Base-by-base conservation (phyloP, 106 monocot genomes). In the Posidonia australis region DNA sequence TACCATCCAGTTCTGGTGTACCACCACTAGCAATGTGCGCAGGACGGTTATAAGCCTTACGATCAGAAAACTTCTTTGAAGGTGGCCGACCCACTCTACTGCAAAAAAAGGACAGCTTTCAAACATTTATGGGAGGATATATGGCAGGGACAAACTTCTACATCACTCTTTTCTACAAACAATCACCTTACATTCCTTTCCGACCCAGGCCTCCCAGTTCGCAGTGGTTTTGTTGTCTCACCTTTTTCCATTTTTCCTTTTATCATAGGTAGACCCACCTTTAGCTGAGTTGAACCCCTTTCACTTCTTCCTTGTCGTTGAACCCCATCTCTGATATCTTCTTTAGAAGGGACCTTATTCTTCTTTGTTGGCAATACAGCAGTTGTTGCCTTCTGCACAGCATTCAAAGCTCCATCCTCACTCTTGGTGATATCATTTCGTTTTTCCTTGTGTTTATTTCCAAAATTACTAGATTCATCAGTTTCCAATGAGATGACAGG, bases 321-420 rank as follows among this genome's bases (percentile, higher is more conserved):
- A n/a, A n/a, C n/a, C 46, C 86, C 94, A 71, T 85, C 82, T 65
- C 77, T 82, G 67, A 70, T 72, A 49, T 87, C 96, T 66, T 98
- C 90, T 71, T 78, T 90, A 21, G 70, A 45, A 66, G 67, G 21
- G n/a, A n/a, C n/a, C 73, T 73, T 89, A 41, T 70, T 90, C 72
- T 80, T 87, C 68, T 85, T 98, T n/a, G 69, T 44, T 48, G 79
- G 82, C 60, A 87, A 64, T 61, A 75, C 25, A 52, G 60, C 71
- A 46, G 54, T 31, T 25, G 72, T 56, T 25, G 44, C 65, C 57
- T 74, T 89, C 67, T 62, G 64, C 30, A 54, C 43, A 54, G 56
- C 62, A 75, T 78, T 78, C 44, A 75, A 28, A 22, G 30, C 41
- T 32, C 75, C 80, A 68, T 79, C 82, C 60, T 77, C 94, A 73